Evolutionary conservation across 2,329 filamentous ascomycete species (phyloP), one percentile per base, ranked within the genome.

Genomic region (Colletotrichum coccodes): DNA sequence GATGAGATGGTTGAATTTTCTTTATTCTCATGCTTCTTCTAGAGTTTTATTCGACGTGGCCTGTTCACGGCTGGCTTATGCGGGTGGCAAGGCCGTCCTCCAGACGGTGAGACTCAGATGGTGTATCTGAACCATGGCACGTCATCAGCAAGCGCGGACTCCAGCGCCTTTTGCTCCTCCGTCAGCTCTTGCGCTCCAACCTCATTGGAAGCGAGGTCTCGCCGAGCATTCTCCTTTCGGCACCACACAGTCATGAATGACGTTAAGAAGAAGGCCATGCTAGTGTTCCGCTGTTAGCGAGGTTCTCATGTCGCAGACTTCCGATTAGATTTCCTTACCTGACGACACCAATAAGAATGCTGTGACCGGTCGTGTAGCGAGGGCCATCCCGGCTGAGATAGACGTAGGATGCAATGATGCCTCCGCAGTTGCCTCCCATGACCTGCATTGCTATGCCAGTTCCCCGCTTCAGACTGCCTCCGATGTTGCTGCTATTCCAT

Each of bases 391-490:
- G 78, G 26, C 78, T 65, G 6, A 83, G 75, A 70, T 85, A 89
- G 16, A 87, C 80, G 70, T 84, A 87, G 5, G 82, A 79, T 1
- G 85, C 81, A 58, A 88, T 78, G 58, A 81, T 79, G 26, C 83
- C 84, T 28, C 83, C 83, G 4, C 86, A 74, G 73, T 83, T 84
- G 26, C 84, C 84, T 23, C 85, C 82, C 69, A 82, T 84, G 18
- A 86, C 82, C 68, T 86, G 84, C 82, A 86, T 83, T n/a, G 84
- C 84, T 40, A 86, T 85, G 8, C 84, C 84, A 14, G 84, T 84
- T 32, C 80, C 83, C 54, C 84, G 80, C 76, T 86, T 86, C 64
- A 83, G 75, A 21, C 80, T 82, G n/a, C 82, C 83, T 18, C 82
- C 82, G 49, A 87, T 84, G 71, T 86, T 87, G 74, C 84, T 85